These are phyloP conservation scores for Ambrosiella xylebori DNA, from an alignment of 2,329 filamentous ascomycete genomes.

Conservation along the genomic window DNA sequence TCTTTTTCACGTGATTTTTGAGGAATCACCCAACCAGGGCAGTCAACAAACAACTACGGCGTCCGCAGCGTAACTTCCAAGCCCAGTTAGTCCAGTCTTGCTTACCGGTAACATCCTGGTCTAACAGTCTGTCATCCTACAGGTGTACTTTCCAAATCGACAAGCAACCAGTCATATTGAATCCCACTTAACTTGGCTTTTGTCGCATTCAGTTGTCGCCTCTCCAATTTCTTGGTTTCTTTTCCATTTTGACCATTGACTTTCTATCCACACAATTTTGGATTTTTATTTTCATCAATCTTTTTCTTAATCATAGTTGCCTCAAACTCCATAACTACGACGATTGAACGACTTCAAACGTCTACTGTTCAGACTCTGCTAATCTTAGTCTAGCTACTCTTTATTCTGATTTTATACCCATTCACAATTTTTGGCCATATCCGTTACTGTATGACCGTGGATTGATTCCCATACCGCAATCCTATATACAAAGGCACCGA, in stretches of 20 bases:
- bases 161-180: background rate
- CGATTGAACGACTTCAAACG: background rate
- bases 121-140: constrained; percentile 1
- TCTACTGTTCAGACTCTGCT: too few relatives aligned
- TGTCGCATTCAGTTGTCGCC: constrained; percentile 1
- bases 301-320: background rate
- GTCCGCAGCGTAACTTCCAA: background rate
- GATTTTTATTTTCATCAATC: background rate
- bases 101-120: background rate
- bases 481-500: background rate
- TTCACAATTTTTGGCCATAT: too few relatives aligned
- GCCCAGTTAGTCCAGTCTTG: background rate
- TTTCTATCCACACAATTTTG: background rate
- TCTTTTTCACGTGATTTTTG: too few relatives aligned
- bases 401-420: too few relatives aligned
- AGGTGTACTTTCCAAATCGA: background rate
- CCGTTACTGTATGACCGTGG: too few relatives aligned
- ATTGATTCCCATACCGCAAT: too few relatives aligned
- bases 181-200: background rate
- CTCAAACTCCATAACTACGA: background rate
- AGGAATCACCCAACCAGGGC: too few relatives aligned
- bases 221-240: background rate
- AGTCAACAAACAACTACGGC: too few relatives aligned
- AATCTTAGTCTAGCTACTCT: too few relatives aligned
- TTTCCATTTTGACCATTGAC: background rate